A percentile compares a stretch with the other conserved stretches of the same genome.
These are phyloP conservation scores for Terana coerulea DNA, from an alignment of 768 basidiomycete genomes.

Conservation along the genomic window DNA sequence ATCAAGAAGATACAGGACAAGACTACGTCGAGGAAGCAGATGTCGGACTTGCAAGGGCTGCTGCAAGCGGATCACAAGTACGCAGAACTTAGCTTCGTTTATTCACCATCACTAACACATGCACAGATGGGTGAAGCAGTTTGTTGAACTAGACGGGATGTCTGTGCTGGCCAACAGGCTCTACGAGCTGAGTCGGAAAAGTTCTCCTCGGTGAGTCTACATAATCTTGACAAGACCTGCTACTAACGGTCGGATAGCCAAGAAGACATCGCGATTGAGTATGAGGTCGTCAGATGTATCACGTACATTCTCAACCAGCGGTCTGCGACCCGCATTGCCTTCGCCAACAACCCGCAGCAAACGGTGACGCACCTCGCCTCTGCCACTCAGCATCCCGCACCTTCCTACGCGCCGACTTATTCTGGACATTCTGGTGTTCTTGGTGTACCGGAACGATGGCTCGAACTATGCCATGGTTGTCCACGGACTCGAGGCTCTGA, in stretches of 20 bases:
- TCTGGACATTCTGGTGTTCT: constrained; percentile 73
- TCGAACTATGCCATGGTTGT: constrained; percentile 65
- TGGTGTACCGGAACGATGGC: constrained; percentile 62
- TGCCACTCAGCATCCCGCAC: constrained; percentile 77
- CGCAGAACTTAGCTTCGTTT: too few species aligned
- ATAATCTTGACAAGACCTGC: background rate
- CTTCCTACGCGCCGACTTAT: constrained; percentile 74
- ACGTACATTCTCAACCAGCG: constrained; percentile 72
- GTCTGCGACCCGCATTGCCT: constrained; percentile 67
- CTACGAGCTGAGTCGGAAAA: constrained; percentile 69
- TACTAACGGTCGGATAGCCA: constrained; percentile 35
- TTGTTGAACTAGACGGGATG: constrained; percentile 71
- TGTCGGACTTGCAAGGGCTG: constrained; percentile 68
- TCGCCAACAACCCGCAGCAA: constrained; percentile 53
- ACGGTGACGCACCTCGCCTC: constrained; percentile 78
- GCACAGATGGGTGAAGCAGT: constrained; percentile 74
- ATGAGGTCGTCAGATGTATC: constrained; percentile 86
- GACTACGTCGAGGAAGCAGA: constrained; percentile 78
- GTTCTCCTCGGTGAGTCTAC: constrained; percentile 48
- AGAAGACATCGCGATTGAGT: constrained; percentile 70
- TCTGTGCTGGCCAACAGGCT: constrained; percentile 82
- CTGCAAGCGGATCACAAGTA: too few species aligned
- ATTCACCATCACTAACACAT: background rate
- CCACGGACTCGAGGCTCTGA: constrained; percentile 70
- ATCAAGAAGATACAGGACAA: constrained; percentile 86